Conservation (phyloP, 2,329 filamentous ascomycete genomes). For the Davidsoniella neocaledoniae region DNA sequence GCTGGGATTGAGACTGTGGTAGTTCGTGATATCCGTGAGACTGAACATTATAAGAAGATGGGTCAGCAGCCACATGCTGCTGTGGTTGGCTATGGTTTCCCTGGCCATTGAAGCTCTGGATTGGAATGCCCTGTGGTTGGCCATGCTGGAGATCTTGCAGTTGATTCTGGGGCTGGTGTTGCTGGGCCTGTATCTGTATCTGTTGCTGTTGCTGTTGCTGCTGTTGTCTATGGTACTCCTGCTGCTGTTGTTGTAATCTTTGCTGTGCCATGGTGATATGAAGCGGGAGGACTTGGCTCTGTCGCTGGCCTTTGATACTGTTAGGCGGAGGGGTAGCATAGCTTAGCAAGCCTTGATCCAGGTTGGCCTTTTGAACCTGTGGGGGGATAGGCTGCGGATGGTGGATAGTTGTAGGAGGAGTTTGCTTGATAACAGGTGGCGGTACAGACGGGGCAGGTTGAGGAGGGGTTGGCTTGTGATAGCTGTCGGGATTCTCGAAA, state of each 20-base stretch:
- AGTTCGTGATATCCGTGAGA: constrained; percentile 9
- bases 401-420: constrained; percentile 17
- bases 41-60: background rate
- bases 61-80: background rate
- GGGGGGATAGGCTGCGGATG: constrained; percentile 37
- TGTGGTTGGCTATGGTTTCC: background rate
- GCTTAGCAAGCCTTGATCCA: constrained; percentile 12
- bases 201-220: constrained; percentile 13
- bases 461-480: too few species aligned
- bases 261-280: constrained; percentile 10
- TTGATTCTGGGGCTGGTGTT: background rate
- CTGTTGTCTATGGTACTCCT: constrained; percentile 13
- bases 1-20: constrained; percentile 10
- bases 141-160: constrained; percentile 6
- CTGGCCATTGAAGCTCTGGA: background rate
- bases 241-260: constrained; percentile 11
- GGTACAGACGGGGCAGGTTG: constrained; percentile 31
- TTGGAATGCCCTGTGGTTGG: background rate
- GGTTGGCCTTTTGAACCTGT: constrained; percentile 35
- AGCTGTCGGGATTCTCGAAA: too few species aligned
- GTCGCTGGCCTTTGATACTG: constrained; percentile 8
- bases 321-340: constrained; percentile 14
- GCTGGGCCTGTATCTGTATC: constrained; percentile 12
- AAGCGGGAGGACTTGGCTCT: constrained; percentile 6
- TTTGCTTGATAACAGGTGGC: constrained; percentile 20